Evolutionary conservation across 208 protist genomes (phyloP).

Genomic region (Kentomonas sorsogonicus): DNA sequence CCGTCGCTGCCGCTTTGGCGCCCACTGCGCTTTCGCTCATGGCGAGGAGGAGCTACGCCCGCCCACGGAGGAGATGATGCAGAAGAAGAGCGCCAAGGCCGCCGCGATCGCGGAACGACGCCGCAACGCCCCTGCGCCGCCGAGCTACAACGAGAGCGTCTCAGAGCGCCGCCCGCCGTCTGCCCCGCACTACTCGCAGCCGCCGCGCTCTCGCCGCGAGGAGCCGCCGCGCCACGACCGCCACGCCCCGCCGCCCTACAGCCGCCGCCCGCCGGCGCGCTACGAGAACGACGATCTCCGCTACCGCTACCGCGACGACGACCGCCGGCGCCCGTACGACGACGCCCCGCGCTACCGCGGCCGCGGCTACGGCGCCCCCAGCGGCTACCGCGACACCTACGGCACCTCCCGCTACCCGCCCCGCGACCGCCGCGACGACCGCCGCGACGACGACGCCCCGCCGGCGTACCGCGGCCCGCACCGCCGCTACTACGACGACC

Average conservation of each 20-base stretch:
- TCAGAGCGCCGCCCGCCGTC: conserved; percentile 1
- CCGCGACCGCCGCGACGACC: background rate
- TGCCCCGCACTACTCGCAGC: background rate
- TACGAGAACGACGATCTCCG: background rate
- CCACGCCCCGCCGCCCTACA: conserved; percentile 2
- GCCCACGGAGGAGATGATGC: conserved; percentile 20
- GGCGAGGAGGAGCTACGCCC: conserved; percentile 34
- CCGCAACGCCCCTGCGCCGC: conserved; percentile 7
- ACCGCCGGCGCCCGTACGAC: background rate
- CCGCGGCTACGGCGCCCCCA: background rate
- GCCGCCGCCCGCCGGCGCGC: background rate
- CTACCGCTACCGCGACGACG: conserved; percentile 1
- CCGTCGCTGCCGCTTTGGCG: conserved; percentile 26
- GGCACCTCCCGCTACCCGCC: background rate
- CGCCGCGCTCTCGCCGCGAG: too few relatives aligned
- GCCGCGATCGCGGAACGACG: conserved; percentile 9
- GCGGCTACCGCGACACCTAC: background rate
- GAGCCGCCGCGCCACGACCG: background rate
- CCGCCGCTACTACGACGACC: background rate
- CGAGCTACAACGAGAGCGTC: conserved; percentile 13
- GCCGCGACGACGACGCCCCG: background rate
- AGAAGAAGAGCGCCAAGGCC: conserved; percentile 18
- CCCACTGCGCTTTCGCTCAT: conserved; percentile 43
- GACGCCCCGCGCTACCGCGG: background rate
- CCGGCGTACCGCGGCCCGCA: too few relatives aligned